Base-by-base conservation (phyloP, 495 filamentous ascomycete genomes). In the Hypoxylon crocopeplum region DNA sequence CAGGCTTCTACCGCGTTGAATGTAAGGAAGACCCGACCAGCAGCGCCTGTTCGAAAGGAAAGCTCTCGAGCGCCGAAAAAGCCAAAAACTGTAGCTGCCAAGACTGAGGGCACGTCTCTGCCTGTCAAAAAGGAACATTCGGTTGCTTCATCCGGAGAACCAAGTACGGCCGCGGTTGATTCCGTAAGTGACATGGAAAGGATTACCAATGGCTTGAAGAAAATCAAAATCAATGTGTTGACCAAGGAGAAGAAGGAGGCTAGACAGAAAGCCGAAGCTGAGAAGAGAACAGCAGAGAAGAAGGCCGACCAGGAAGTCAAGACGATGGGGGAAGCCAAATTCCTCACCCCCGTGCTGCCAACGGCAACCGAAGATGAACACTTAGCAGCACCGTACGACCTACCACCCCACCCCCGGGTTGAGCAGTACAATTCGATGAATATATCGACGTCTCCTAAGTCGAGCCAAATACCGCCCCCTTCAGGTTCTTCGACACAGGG, bases 211-310 rank as follows among this genome's bases (percentile, higher is more conserved):
- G 84, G 84, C 10, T 79, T 93, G 70, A 87, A 87, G 63, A 88
- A 85, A 60, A 86, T 95, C 60, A 93, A 87, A 63, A 77, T 95
- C 40, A 90, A 86, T 36, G 77, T 93, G 33, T 78, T 89, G 0
- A 84, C 88, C 0, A 84, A 87, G 19, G 85, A 91, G 51, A 86
- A 90, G 65, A 81, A 87, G 48, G 88, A 89, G 27, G 82, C 82
- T 5, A 69, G 71, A 3, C 67, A 77, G 30, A 71, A 65, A 37
- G 73, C 71, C 11, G 69, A 72, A 38, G 51, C 67, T 22, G 59
- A 60, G 51, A 48, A 61, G 10, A 50, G 16, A 15, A 30, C 41
- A 44, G 30, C 36, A 1, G 60, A 71, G 15, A 48, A 61, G 19
- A 47, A 70, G 8, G 38, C 64, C 7, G 55, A 48, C 5, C 44